Conservation (phyloP, 2,329 filamentous ascomycete species). For the Ophiostoma montium region DNA sequence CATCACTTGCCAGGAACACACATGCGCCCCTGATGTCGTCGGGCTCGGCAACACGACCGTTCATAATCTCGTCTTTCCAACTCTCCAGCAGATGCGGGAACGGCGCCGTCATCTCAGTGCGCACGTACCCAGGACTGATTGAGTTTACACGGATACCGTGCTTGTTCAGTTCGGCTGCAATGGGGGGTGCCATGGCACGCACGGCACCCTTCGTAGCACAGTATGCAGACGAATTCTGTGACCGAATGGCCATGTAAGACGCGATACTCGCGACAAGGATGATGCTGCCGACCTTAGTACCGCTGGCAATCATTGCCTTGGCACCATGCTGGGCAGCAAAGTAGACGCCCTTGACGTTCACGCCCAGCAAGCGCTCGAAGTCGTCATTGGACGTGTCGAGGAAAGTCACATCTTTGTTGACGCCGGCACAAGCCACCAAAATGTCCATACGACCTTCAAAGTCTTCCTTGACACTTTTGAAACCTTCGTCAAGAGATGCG, state of each 20-base stretch:
- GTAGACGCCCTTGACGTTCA: constrained; percentile 11
- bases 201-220: constrained; percentile 54
- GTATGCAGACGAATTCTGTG: constrained; percentile 52
- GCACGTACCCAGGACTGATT: constrained; percentile 50
- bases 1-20: constrained; percentile 46
- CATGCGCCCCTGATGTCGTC: constrained; percentile 47
- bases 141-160: constrained; percentile 52
- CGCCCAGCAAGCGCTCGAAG: constrained; percentile 6
- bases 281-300: constrained; percentile 32
- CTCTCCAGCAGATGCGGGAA: constrained; percentile 43
- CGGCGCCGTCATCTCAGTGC: constrained; percentile 58
- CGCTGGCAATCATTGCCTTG: constrained; percentile 20
- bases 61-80: constrained; percentile 64
- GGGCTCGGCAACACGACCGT: constrained; percentile 43
- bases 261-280: constrained; percentile 44
- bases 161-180: constrained; percentile 50
- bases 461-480: constrained; percentile 5
- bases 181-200: constrained; percentile 45
- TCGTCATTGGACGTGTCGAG: constrained; percentile 10
- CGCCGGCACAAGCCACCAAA: constrained; percentile 12
- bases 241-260: constrained; percentile 37
- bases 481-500: neutral
- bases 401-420: constrained; percentile 11
- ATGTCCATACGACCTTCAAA: constrained; percentile 11
- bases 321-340: constrained; percentile 23